phyloP scores from a whole-genome alignment of 257 asterid species.

The Solanum microdontum region DNA sequence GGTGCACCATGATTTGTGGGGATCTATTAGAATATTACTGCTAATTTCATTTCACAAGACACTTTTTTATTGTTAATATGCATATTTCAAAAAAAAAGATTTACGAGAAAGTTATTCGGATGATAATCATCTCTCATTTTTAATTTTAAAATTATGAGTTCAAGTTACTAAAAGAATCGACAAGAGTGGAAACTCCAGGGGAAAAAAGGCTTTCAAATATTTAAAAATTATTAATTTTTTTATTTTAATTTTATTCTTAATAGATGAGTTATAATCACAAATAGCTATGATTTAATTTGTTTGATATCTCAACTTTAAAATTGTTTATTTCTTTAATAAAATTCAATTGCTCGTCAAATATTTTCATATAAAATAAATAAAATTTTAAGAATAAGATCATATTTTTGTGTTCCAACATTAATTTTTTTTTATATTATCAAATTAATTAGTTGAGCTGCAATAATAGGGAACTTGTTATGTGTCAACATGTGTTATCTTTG shows the following conservation, averaged over 20 bases:
- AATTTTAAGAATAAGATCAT: no score
- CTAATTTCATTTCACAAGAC: no score
- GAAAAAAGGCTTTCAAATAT: no score
- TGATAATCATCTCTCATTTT: no score
- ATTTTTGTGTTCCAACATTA: not conserved
- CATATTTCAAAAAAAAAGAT: no score
- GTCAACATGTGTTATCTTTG: not conserved
- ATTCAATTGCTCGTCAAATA: not conserved
- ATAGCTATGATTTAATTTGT: no score
- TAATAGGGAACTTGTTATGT: not conserved
- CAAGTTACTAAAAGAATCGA: no score
- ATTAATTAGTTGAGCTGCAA: not conserved
- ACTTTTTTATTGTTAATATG: not conserved
- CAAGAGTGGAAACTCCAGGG: not conserved
- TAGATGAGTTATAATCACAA: not conserved
- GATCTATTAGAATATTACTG: not conserved
- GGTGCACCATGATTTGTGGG: not conserved
- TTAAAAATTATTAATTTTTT: no score
- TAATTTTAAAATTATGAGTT: not conserved
- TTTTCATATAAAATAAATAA: no score
- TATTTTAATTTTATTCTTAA: no score
- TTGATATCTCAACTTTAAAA: not conserved
- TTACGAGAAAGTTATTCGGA: not conserved
- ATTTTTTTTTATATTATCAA: not conserved
- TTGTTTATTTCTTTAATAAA: not conserved